Percentiles rank a stretch among this genome's conserved stretches.
Evolutionary conservation across 2,329 filamentous ascomycete genomes (phyloP).

Genomic region (Shiraia sp.): DNA sequence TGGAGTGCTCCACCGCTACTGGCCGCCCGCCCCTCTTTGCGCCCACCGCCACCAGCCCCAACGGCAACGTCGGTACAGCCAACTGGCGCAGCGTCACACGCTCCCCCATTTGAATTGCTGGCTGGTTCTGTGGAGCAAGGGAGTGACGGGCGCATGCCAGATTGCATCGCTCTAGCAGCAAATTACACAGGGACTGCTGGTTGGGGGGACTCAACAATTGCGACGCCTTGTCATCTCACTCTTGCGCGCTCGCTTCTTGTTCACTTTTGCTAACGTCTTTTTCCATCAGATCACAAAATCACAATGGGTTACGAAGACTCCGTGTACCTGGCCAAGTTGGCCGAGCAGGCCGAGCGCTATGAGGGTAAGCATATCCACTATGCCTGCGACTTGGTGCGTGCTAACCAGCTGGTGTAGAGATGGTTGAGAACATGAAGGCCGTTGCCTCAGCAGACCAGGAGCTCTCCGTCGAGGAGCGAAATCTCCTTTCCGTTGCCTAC

Average conservation of each 20-base stretch:
- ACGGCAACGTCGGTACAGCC: conserved; percentile 21
- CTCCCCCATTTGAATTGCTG: background rate
- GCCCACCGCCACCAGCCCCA: conserved; percentile 21
- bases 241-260: conserved; percentile 12
- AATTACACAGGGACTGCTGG: conserved; percentile 24
- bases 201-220: conserved; percentile 11
- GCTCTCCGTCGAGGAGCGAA: conserved; percentile 85
- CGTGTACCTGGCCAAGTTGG: conserved; percentile 99
- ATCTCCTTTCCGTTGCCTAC: conserved; percentile 96
- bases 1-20: conserved; percentile 23
- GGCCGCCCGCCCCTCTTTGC: conserved; percentile 36
- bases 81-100: conserved; percentile 10
- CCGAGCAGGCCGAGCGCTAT: conserved; percentile 99
- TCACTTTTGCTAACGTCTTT: conserved; percentile 28
- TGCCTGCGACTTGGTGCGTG: conserved; percentile 4
- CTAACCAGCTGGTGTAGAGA: conserved; percentile 65
- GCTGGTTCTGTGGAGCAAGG: background rate
- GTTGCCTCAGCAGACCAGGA: conserved; percentile 79
- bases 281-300: conserved; percentile 38
- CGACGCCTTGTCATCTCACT: conserved; percentile 13
- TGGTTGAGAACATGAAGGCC: conserved; percentile 99
- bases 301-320: conserved; percentile 99
- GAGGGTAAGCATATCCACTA: conserved; percentile 68
- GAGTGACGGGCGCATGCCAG: background rate
- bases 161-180: conserved; percentile 2